Conservation (phyloP, 768 basidiomycete genomes). For the Suillus subluteus region DNA sequence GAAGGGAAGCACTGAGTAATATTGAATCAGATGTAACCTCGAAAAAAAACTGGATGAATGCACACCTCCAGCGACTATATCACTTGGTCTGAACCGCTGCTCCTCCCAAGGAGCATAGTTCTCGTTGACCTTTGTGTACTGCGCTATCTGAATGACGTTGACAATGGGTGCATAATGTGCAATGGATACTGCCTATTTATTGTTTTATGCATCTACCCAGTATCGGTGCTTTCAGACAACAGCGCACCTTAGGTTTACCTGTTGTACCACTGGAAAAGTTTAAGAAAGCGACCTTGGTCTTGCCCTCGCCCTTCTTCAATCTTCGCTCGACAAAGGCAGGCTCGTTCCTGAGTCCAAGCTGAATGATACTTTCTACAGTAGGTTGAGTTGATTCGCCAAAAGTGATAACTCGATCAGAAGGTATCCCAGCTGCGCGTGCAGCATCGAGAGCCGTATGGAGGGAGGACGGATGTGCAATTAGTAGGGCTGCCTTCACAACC, state of each 20-base stretch:
- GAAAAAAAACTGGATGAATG: slow-evolving; percentile 19
- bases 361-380: slow-evolving; percentile 54
- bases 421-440: slow-evolving; percentile 31
- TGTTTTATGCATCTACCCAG: neutral
- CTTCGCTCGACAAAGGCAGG: slow-evolving; percentile 49
- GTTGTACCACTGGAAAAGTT: slow-evolving; percentile 80
- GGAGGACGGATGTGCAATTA: slow-evolving; percentile 37
- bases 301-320: slow-evolving; percentile 60
- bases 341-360: slow-evolving; percentile 38
- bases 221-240: neutral
- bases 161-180: slow-evolving; percentile 67
- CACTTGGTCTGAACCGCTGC: slow-evolving; percentile 53
- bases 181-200: slow-evolving; percentile 63
- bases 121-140: slow-evolving; percentile 48
- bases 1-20: slow-evolving; percentile 54
- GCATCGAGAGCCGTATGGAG: slow-evolving; percentile 34
- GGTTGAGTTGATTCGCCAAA: slow-evolving; percentile 23
- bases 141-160: slow-evolving; percentile 61
- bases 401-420: slow-evolving; percentile 32
- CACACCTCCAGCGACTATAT: slow-evolving; percentile 58
- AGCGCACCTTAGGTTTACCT: slow-evolving; percentile 44
- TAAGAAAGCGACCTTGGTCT: slow-evolving; percentile 66
- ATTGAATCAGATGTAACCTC: neutral
- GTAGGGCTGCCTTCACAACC: slow-evolving; percentile 28
- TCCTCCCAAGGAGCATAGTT: slow-evolving; percentile 42